Evolutionary conservation across 805 yeast species (phyloP), one percentile per base, ranked within the genome.

Genomic region (Sugiyamaella lignohabitans): DNA sequence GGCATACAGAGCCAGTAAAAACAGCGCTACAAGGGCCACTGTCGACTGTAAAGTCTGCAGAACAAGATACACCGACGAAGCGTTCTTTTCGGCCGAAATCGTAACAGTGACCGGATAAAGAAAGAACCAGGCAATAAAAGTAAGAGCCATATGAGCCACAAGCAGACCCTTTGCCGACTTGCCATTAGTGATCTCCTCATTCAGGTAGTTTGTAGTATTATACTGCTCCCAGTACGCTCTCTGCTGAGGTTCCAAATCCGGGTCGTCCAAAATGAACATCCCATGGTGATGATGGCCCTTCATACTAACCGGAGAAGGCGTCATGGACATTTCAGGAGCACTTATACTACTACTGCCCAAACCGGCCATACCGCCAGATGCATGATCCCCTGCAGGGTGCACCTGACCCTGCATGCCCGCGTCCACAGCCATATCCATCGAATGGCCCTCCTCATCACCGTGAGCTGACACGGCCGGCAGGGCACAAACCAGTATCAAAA

Each of bases 171-270:
- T 74, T 53, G 73, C 72, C 2, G 78, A 72, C 5, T 76, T 79
- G 4, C 45, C 47, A 3, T 58, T 47, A 5, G 76, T 79, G 35
- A 18, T 43, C 22, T 42, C 38, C 3, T 47, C 51, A 16, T 61
- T 43, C 37, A 49, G 51, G 66, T 86, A 79, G 2, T 87, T 80
- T 1, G 91, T 82, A 11, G 94, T 79, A 59, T 84, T 79, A 65
- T 88, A 89, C 21, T 65, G 61, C 42, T 79, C 80, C 97, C 97
- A 89, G 64, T 75, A 89, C 22, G 72, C 61, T 46, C 79, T 68
- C 63, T 88, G 96, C 39, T 79, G 84, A 0, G 89, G 82, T 16
- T 80, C 72, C 42, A 89, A 71, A 17, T 76, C 59, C 1, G 84
- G 82, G 49, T 74, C 61, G 22, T 79, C 68, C 40, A 88, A 69